Evolutionary conservation across 129 eudicot genomes (phyloP), one percentile per base, ranked within the genome.

Genomic region (Deinandra increscens): DNA sequence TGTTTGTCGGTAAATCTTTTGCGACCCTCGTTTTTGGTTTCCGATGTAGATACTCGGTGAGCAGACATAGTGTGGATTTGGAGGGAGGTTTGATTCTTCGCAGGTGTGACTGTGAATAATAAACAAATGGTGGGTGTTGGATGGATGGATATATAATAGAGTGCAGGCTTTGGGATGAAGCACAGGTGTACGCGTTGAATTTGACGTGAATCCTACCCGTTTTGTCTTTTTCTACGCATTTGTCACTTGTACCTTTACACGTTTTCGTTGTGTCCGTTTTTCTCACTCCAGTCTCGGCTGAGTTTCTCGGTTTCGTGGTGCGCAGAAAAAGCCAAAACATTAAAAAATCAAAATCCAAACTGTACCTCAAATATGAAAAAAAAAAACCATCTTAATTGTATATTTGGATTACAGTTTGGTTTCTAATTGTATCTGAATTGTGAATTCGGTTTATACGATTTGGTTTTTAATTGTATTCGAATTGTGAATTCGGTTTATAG

Each of bases 1-100:
- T 87, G 93, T 26, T 84, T 78, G 19, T 87, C 85, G 7, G 77
- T 79, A 49, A 87, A 87, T 68, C 89, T 71, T 48, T 51, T 83
- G 22, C 79, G 81, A 42, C 78, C 76, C 58, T 51, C 76, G 66
- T 44, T 69, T 71, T 74, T 78, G 31, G 20, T 19, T 49, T 78
- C 72, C 9, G 45, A 50, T 15, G 20, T 48, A n/a, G 64, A 34
- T 60, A 55, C 26, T 26, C 54, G 66, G 42, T 38, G 20, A 64
- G 9, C 42, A 64, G 53, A 60, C 75, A 75, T 56, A 45, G 17
- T 66, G 0, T 60, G 22, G 13, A 55, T 36, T 36, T 36, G 39
- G 39, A 6, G 5, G 6, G 6, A 1, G 19, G 63, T 15, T 9
- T 39, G 37, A 22, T 53, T 22, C 9, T n/a, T 46, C 26, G 48